Evolutionary conservation across 2,329 filamentous ascomycete species (phyloP), one percentile per base, ranked within the genome.

Genomic region (Cladobotryum protrusum): DNA sequence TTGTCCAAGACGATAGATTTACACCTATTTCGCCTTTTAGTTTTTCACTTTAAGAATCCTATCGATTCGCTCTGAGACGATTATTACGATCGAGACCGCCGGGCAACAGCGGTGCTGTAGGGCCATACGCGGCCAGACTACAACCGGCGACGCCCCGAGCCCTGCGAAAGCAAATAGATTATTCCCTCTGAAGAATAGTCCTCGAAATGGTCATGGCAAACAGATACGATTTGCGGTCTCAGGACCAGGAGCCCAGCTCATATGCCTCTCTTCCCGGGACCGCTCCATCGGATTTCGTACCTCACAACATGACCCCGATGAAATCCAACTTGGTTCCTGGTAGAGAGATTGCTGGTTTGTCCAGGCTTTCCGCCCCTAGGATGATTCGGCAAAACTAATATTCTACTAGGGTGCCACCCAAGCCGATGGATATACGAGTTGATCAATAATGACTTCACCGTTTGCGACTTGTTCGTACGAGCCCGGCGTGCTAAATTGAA

Each of bases 351-450:
- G 52, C 57, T 43, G 67, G 67, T 64, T 60, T 42, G 60, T 54
- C 18, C 3, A 43, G 4, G 14, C 17, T 24, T 15, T 12, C 33
- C 17, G 7, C 13, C 33, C 9, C 9, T 48, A 5, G 20, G 15
- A 29, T 8, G 11, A 19, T 35, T 13, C 8, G 32, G 4, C 13
- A 13, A 40, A 44, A 32, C 59, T 58, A 55, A 61, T 45, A 43
- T 41, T 17, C 15, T 18, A 35, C 5, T 18, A 69, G 67, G 67
- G 46, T 67, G 64, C 41, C 65, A 71, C 45, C 68, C 70, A 5
- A 67, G 67, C 41, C 66, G 70, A 57, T 72, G 70, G 70, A 61
- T 72, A 35, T 63, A 70, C 54, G 69, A 72, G 47, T 56, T 72
- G 8, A 54, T 65, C 32, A 61, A 70, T 50, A 72, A 71, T 42